Evolutionary conservation across 108 stramenopile genomes (phyloP).

Genomic region (Ochromonas danica): DNA sequence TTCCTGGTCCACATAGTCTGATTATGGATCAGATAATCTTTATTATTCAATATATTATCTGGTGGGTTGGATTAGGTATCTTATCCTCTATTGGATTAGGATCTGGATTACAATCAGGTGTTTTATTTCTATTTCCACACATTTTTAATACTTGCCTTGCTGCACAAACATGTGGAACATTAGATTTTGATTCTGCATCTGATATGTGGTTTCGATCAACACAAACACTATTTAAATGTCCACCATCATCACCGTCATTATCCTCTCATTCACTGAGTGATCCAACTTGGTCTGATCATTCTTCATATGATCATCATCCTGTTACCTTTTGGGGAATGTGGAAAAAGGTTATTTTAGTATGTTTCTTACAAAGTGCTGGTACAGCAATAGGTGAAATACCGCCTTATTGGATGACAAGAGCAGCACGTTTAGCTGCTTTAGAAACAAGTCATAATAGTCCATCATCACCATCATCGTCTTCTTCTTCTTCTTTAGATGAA

Average conservation of each 20-base stretch:
- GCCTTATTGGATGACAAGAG: conserved; percentile 58
- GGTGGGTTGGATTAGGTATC: conserved; percentile 62
- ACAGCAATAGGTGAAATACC: conserved; percentile 65
- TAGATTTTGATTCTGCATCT: conserved; percentile 47
- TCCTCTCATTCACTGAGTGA: not conserved
- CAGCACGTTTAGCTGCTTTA: conserved; percentile 40
- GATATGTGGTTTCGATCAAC: conserved; percentile 56
- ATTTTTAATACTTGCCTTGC: conserved; percentile 55
- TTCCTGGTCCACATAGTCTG: conserved; percentile 43
- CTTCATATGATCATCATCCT: not conserved
- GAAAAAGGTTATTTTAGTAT: conserved; percentile 46
- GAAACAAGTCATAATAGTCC: conserved; percentile 14
- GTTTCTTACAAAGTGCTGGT: conserved; percentile 58
- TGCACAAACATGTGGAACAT: conserved; percentile 18
- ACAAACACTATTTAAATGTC: conserved; percentile 44
- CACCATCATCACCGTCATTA: conserved; percentile 1
- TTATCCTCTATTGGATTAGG: conserved; percentile 62
- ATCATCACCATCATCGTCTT: not conserved
- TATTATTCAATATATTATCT: conserved; percentile 39
- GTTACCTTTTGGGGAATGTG: conserved; percentile 35
- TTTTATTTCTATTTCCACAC: conserved; percentile 63
- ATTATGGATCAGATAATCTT: conserved; percentile 32
- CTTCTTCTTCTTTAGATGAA: conserved; percentile 6
- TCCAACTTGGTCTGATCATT: not conserved
- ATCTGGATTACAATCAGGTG: conserved; percentile 56